Evolutionary conservation across 768 basidiomycete genomes (phyloP), one percentile per base, ranked within the genome.

Genomic region (Cubamyces sp.): DNA sequence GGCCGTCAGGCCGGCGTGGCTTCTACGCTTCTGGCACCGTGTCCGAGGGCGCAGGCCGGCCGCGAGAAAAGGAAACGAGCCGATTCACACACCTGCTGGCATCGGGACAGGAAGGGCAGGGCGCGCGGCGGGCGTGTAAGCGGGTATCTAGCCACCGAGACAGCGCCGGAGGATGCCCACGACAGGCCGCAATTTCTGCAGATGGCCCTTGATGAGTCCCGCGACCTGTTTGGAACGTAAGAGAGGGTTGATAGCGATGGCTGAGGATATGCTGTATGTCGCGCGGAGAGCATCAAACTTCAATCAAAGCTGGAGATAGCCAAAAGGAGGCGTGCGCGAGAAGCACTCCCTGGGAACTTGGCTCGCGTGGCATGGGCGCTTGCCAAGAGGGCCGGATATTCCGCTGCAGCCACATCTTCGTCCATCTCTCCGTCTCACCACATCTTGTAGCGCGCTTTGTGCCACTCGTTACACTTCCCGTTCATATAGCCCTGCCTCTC

Each of bases 51-150:
- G 57, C 50, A 61, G 34, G 25, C 23, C 26, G 46, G 54, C 64
- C 64, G 64, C 64, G 64, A 65, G 64, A 65, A 61, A 26, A 42
- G 28, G 40, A 16, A 45, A 16, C 18, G 51, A 37, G 54, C 37
- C 53, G 49, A 54, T 65, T 65, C 64, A 62, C 64, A 65, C 64
- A 65, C 56, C 64, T 61, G 60, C 54, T 60, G 42, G 48, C 55
- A 52, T 56, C 63, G 57, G 49, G 58, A 60, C 54, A 60, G 47
- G 56, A 54, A 49, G 48, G 47, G 48, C 48, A 60, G 48, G 40
- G 63, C 63, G 54, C 53, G 54, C 54, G 54, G 37, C 54, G 37
- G 59, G 54, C 58, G 58, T 59, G 55, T 64, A 46, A 56, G 59
- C n/a, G 15, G 54, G 23, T 37, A 26, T 49, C 46, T 26, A 14